phyloP scores from a whole-genome alignment of 352 stramenopile genomes.

The Sclerospora graminicola region DNA sequence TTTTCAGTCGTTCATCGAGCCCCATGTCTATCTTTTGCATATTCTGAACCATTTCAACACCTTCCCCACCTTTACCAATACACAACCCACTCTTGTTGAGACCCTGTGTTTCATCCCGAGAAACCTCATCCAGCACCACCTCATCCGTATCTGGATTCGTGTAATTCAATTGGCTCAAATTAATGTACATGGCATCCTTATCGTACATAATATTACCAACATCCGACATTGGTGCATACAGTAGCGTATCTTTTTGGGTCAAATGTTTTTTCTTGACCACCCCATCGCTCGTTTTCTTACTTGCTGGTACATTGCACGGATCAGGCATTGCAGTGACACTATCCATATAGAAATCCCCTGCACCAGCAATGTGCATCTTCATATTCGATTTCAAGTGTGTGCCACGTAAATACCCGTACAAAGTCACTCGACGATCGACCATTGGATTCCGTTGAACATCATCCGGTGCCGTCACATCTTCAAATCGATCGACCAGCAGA shows the following conservation, averaged over 20 bases:
- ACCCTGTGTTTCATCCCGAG: constrained; percentile 23
- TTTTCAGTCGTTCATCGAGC: constrained; percentile 91
- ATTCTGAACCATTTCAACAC: constrained; percentile 91
- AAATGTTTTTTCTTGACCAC: constrained; percentile 83
- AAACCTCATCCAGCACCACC: constrained; percentile 42
- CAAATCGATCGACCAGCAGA: constrained; percentile 95
- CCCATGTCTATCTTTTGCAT: constrained; percentile 88
- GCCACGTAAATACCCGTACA: constrained; percentile 98
- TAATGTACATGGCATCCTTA: constrained; percentile 99
- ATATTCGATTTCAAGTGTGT: constrained; percentile 95
- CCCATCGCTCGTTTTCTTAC: constrained; percentile 31
- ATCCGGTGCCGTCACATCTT: constrained; percentile 96
- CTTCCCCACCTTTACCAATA: constrained; percentile 53
- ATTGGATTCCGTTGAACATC: constrained; percentile 89
- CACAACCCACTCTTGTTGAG: constrained; percentile 15
- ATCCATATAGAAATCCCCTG: constrained; percentile 95
- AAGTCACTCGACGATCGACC: constrained; percentile 89
- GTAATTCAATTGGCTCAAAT: constrained; percentile 91
- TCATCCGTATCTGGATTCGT: constrained; percentile 87
- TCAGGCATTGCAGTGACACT: constrained; percentile 92
- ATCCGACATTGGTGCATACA: constrained; percentile 86
- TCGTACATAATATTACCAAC: constrained; percentile 98
- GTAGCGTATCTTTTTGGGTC: constrained; percentile 91
- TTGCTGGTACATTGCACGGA: constrained; percentile 91
- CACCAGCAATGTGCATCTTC: constrained; percentile 97